Base-by-base conservation (phyloP, 495 filamentous ascomycete species). In the Aspergillus haitiensis region DNA sequence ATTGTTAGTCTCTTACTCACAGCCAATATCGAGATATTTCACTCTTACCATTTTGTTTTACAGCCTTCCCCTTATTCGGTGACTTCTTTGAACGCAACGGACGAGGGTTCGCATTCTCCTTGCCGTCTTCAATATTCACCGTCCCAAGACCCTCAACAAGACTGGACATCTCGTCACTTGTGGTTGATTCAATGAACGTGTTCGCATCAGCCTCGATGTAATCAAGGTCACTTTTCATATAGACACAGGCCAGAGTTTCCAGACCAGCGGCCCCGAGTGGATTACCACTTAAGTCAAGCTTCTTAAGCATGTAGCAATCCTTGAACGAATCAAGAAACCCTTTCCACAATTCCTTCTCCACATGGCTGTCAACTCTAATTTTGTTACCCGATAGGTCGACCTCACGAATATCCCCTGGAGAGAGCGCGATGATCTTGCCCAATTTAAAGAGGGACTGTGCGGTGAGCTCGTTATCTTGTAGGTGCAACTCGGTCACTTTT, bases 341-440 rank as follows among this genome's bases (percentile, higher is more conserved):
- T 53, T 72, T 64, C 81, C 80, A 82, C n/a, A 72, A 63, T 5
- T 55, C 53, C 39, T 70, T 69, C 7, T 81, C 67, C n/a, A 69
- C 66, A 21, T 63, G 46, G 12, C 63, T 74, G 2, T 21, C 50
- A 15, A 82, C 70, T 1, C 52, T 54, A 51, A 83, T 78, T 0
- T 67, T 32, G 57, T 83, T 83, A n/a, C 70, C 53, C 1, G 79
- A 76, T 6, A 83, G 60, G 44, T 80, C 74, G n/a, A 83, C 60
- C 42, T 78, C 75, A 48, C 73, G 73, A 8, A 83, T 61, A 50
- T 82, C 78, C 13, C 68, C 65, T n/a, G 65, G 50, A 5, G 69
- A 72, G 7, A 74, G 54, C 3, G 55, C 58, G 42, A 83, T 69
- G 35, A 82, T 65, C 34, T 69, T 64, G 2, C 73, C 70, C 7